Evolutionary conservation across 257 asterid genomes (phyloP).

Genomic region (Penstemon davidsonii): DNA sequence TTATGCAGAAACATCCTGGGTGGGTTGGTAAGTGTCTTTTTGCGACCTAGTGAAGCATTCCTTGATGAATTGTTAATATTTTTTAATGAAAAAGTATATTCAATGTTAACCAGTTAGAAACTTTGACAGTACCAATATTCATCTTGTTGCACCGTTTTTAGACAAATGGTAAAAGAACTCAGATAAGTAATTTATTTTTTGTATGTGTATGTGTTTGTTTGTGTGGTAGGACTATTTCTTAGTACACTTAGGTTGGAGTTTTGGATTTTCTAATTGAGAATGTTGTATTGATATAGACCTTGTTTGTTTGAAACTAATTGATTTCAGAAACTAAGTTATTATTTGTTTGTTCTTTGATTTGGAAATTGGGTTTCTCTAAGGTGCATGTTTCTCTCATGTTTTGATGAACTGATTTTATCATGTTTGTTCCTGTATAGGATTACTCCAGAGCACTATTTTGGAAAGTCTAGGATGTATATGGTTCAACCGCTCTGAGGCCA

Average conservation of each 20-base stretch:
- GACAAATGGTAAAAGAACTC: background rate
- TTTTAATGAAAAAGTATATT: background rate
- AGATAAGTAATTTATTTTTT: no score
- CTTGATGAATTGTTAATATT: no score
- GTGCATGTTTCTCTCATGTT: slow-evolving; percentile 7
- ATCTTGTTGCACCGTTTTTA: background rate
- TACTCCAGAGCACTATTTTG: slow-evolving; percentile 90
- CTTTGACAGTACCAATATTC: background rate
- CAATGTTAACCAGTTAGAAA: background rate
- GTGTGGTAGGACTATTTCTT: no score
- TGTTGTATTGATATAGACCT: no score
- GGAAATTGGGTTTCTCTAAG: slow-evolving; percentile 10
- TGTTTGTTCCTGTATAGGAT: slow-evolving; percentile 46
- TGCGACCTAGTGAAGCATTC: slow-evolving; percentile 10
- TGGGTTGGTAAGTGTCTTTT: slow-evolving; percentile 88
- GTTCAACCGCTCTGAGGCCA: slow-evolving; percentile 96
- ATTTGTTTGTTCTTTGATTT: no score
- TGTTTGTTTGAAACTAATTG: no score
- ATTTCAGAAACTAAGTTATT: no score
- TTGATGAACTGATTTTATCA: slow-evolving; percentile 12
- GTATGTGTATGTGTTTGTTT: no score
- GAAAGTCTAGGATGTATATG: slow-evolving; percentile 98
- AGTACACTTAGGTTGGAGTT: no score
- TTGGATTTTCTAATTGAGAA: no score
- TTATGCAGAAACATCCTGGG: slow-evolving; percentile 99